Percentiles rank a stretch among this genome's conserved stretches.
phyloP scores from a whole-genome alignment of 1,139 yeast species.

The Pichia sp. region DNA sequence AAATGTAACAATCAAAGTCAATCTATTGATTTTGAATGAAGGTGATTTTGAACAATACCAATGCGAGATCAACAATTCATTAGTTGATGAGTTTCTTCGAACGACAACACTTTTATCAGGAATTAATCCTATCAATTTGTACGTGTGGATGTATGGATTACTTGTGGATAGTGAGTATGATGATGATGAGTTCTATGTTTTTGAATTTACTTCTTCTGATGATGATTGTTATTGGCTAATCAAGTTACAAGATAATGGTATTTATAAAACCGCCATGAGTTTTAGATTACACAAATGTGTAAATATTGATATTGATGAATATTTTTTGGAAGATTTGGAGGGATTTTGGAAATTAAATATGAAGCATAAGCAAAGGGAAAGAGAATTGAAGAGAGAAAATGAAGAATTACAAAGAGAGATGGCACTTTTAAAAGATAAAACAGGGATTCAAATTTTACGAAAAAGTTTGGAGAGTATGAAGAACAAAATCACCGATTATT shows the following conservation, averaged over 20 bases:
- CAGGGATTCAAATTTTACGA: constrained; percentile 2
- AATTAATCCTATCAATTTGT: background rate
- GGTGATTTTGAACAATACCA: constrained; percentile 8
- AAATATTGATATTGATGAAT: constrained; percentile 9
- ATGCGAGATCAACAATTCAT: background rate
- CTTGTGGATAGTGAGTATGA: constrained; percentile 6
- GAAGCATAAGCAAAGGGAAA: background rate
- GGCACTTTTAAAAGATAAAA: constrained; percentile 2
- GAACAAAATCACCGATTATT: constrained; percentile 2
- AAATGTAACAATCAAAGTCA: background rate
- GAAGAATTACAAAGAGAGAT: constrained; percentile 1
- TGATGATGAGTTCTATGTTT: constrained; percentile 4
- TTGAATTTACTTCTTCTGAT: background rate
- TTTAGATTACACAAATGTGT: background rate
- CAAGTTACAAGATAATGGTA: constrained; percentile 5
- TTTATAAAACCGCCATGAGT: constrained; percentile 4
- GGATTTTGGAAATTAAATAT: background rate
- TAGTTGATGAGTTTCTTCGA: background rate
- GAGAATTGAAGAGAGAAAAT: constrained; percentile 3
- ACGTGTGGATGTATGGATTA: constrained; percentile 9
- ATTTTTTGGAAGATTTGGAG: constrained; percentile 11
- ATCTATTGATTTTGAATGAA: constrained; percentile 2
- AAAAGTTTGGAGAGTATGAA: constrained; percentile 7
- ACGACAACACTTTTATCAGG: background rate
- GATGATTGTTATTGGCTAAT: constrained; percentile 1